These are phyloP conservation scores for Umbilicus rupestris DNA, from an alignment of 164 flowering plant species.

Conservation along the genomic window DNA sequence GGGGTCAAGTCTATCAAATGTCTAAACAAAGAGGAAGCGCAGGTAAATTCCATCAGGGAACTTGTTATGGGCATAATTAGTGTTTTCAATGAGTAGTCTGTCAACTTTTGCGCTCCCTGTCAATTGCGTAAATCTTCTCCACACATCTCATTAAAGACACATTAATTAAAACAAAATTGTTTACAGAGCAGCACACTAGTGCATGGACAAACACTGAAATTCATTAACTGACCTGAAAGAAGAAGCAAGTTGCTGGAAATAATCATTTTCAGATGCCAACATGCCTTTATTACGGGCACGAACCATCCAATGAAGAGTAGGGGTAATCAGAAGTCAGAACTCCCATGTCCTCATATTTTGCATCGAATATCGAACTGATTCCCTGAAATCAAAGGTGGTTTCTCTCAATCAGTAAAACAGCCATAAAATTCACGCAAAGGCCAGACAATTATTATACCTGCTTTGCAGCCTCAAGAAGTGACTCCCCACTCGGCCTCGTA, in stretches of 20 bases:
- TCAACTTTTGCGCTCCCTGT: too few relatives aligned
- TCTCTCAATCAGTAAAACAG: neutral
- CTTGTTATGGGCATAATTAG: too few relatives aligned
- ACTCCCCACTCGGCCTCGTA: slow-evolving; percentile 87
- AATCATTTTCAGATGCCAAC: slow-evolving; percentile 51
- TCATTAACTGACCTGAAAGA: slow-evolving; percentile 54
- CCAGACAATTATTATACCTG: slow-evolving; percentile 27
- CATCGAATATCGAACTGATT: slow-evolving; percentile 57
- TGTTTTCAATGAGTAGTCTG: too few relatives aligned
- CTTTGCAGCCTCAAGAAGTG: slow-evolving; percentile 80
- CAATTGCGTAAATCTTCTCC: too few relatives aligned
- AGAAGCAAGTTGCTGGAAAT: slow-evolving; percentile 52
- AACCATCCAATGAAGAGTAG: slow-evolving; percentile 96
- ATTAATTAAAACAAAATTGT: too few relatives aligned
- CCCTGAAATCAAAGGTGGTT: slow-evolving; percentile 36
- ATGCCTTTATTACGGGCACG: slow-evolving; percentile 60
- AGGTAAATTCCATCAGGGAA: too few relatives aligned
- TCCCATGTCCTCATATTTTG: slow-evolving; percentile 57
- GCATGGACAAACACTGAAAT: neutral
- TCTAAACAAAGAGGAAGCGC: slow-evolving; percentile 24
- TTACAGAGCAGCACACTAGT: too few relatives aligned
- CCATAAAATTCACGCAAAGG: neutral
- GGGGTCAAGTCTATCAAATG: slow-evolving; percentile 68
- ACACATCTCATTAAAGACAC: too few relatives aligned
- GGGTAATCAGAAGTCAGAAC: slow-evolving; percentile 84